Evolutionary conservation across 2,329 filamentous ascomycete species (phyloP), one percentile per base, ranked within the genome.

Genomic region (Penicillium sp.): DNA sequence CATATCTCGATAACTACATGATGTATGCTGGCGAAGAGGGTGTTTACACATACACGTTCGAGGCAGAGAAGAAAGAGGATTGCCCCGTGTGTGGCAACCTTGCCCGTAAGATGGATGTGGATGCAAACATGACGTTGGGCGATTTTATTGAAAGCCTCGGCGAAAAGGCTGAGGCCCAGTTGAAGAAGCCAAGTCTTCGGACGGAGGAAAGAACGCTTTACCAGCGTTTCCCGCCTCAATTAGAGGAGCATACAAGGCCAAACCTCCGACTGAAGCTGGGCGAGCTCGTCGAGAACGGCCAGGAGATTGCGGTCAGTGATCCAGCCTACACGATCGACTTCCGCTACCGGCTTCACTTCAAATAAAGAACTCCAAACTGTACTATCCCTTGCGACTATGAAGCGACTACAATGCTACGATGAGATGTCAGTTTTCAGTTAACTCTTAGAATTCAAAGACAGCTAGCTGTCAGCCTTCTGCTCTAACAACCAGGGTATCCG

Each of bases 1-100:
- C 93, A 0, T 88, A 87, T 62, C 81, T 99, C 16, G 89, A 89
- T 55, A 96, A 96, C 73, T 99, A 99, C 78, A 98, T 98, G 93
- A 96, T 97, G 90, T 99, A 99, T 75, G 96, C 91, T 13, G 95
- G 96, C 47, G 93, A 98, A 69, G 93, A 96, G 69, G 85, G 90
- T 63, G 89, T 99, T 63, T 99, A 99, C 79, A 99, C 95, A 0
- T 97, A 96, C 75, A 99, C 95, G 0, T 99, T 98, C 73, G 88
- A 92, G 69, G 92, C 96, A 69, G 89, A 97, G 77, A 91, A 90
- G 79, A 98, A 97, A 75, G 84, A 89, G 16, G 95, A 98, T 75
- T 99, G 95, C 63, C 92, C 95, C 2, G 95, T 98, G 7, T 99
- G 95, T 70, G 93, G 93, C 19, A 90, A 91, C 52, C 77, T 91